Base-by-base conservation (phyloP, 164 flowering plant species). In the Vitis riparia region DNA sequence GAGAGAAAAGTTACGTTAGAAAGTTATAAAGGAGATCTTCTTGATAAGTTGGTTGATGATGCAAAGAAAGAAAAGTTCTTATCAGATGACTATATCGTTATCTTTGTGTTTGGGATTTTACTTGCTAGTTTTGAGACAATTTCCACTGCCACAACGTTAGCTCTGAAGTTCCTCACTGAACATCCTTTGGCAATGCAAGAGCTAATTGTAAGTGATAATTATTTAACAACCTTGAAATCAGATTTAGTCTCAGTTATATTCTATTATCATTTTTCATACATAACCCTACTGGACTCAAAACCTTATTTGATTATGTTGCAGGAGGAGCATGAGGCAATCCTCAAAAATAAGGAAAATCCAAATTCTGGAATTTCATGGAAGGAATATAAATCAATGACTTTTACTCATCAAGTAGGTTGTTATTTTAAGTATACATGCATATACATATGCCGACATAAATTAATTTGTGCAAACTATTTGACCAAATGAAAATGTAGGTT, bases 381-480 rank as follows among this genome's bases (percentile, higher is more conserved):
- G 2, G 85, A 82, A 59, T 80, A 79, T 29, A 84, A 82, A 68
- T 82, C 85, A 0, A 82, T 84, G 87, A 75, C 77, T 62, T 84
- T 77, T 57, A 84, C 83, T 0, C 69, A 66, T 51, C 67, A 80
- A 15, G 86, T 82, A 1, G 30, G 71, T 62, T 29, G 27, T 29
- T 8, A 8, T 55, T 15, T 51, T 32, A 53, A 10, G 55, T 23
- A 23, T 23, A 14, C 12, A 61, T 12, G 16, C 32, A 50, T 55
- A 5, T 51, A 3, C 12, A 13, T 8, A 8, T 30, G 5, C 37
- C 1, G 19, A 23, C 27, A 23, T 23, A 1, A 23, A 23, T 23
- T 66, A 14, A 17, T 23, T 29, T 61, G 14, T 17, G 13, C 5
- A 62, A n/a, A 32, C 7, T 9, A 56, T 9, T 47, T 57, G 13